Base-by-base conservation (phyloP, 805 yeast species). In the Wickerhamomyces chambardii region DNA sequence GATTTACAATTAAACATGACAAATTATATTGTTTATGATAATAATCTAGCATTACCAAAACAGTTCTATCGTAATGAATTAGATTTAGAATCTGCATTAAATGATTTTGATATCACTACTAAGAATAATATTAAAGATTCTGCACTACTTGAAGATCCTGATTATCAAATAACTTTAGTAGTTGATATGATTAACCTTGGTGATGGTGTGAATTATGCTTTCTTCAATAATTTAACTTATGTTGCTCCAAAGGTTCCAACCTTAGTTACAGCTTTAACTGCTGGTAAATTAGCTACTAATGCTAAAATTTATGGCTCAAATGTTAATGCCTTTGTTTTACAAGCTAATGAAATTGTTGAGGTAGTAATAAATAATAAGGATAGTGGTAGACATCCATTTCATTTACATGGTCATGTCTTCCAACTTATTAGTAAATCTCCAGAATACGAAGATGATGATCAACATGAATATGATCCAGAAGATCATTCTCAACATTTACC, bases 311-410 rank as follows among this genome's bases (percentile, higher is more conserved):
- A 83, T 51, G 90, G 94, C 32, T 66, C 80, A 19, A 80, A 81
- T 51, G 75, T 78, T 33, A 75, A 77, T 50, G 60, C 81, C 1
- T 74, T 67, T 51, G 72, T 84, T 8, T 61, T 84, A 27, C 75
- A 75, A 43, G 55, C 66, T 14, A 70, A 73, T 35, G 83, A 79
- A 33, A 70, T 78, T 28, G 67, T 89, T 32, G 95, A 87, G 47
- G 59, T 87, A 31, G 82, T 85, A 1, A 54, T 87, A 31, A 82
- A 85, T 53, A 89, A 87, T 52, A 68, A 66, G 49, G 96, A 87
- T 55, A 78, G 81, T 4, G 84, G 86, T 40, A 77, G 77, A 44
- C 89, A 80, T 55, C 86, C 86, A 17, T 80, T 80, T 74, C 89
- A 80, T 55, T 66, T 80, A 46, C 89, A 80, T 49, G 89, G 89